phyloP scores from a whole-genome alignment of 768 basidiomycete species.

The Collybia sp. region DNA sequence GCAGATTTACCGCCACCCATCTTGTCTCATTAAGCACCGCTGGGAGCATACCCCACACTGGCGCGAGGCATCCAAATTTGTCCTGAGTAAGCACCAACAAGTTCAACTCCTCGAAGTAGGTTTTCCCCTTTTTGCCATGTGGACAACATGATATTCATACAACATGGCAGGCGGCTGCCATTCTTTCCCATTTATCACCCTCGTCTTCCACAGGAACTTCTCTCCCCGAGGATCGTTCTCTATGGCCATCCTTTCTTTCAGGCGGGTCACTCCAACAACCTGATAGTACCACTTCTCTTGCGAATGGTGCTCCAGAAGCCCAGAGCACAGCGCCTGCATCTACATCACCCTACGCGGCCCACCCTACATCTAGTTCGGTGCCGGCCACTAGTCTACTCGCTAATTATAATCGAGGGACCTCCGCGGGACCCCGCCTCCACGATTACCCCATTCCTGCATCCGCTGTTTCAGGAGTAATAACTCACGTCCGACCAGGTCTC shows the following conservation, averaged over 20 bases:
- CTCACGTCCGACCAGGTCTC: conserved; percentile 59
- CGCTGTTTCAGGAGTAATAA: conserved; percentile 34
- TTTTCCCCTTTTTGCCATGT: conserved; percentile 2
- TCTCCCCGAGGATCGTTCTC: conserved; percentile 88
- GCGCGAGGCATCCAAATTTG: conserved; percentile 87
- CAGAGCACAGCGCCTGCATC: conserved; percentile 8
- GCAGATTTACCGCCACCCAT: conserved; percentile 87
- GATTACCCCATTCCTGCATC: conserved; percentile 51
- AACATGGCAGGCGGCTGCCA: conserved; percentile 75
- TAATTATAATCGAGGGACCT: conserved; percentile 20
- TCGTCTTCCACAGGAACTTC: conserved; percentile 58
- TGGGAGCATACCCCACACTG: conserved; percentile 98
- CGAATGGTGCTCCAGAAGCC: conserved; percentile 1
- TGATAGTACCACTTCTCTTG: conserved; percentile 11
- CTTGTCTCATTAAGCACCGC: conserved; percentile 94
- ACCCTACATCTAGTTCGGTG: conserved; percentile 48
- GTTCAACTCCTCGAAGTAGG: conserved; percentile 90
- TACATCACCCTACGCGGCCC: conserved; percentile 9
- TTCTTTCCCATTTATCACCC: conserved; percentile 83
- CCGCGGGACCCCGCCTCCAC: conserved; percentile 57
- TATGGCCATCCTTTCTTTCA: conserved; percentile 85
- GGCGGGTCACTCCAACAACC: conserved; percentile 63
- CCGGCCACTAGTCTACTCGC: conserved; percentile 28
- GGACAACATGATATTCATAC: neutral
- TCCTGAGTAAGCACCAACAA: conserved; percentile 94